Evolutionary conservation across 352 stramenopile genomes (phyloP).

Genomic region (Saprolegnia diclina): DNA sequence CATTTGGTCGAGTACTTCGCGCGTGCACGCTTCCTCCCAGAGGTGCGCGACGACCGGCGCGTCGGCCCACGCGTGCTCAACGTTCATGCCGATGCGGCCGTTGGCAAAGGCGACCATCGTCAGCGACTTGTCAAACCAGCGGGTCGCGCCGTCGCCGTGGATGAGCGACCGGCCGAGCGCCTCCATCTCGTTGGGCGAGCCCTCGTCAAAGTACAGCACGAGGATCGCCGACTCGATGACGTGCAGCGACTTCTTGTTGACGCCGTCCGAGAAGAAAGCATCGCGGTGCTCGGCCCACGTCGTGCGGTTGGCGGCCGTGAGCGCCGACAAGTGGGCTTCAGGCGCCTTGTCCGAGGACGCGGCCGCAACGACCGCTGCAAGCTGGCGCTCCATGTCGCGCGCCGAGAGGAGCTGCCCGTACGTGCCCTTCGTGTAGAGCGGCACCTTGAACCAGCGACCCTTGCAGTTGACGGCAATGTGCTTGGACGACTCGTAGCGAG

Average conservation of each 20-base stretch:
- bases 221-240: slow-evolving; percentile 75
- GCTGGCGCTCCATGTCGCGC: slow-evolving; percentile 76
- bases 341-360: slow-evolving; percentile 41
- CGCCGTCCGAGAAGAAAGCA: slow-evolving; percentile 77
- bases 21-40: slow-evolving; percentile 74
- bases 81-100: slow-evolving; percentile 89
- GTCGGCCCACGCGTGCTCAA: slow-evolving; percentile 92
- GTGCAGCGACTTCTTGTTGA: slow-evolving; percentile 83
- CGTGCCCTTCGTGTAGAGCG: slow-evolving; percentile 72
- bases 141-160: slow-evolving; percentile 86
- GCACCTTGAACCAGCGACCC: slow-evolving; percentile 86
- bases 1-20: slow-evolving; percentile 41
- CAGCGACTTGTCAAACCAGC: slow-evolving; percentile 98
- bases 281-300: slow-evolving; percentile 87
- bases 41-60: slow-evolving; percentile 81
- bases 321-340: slow-evolving; percentile 42
- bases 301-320: slow-evolving; percentile 80
- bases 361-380: slow-evolving; percentile 57
- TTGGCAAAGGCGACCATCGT: slow-evolving; percentile 94
- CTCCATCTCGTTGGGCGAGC: slow-evolving; percentile 50
- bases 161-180: slow-evolving; percentile 73
- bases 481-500: slow-evolving; percentile 73
- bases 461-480: slow-evolving; percentile 84
- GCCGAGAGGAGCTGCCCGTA: slow-evolving; percentile 64
- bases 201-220: slow-evolving; percentile 66